A percentile compares a stretch with the other conserved stretches of the same genome.
Conservation (phyloP, 2,329 filamentous ascomycete species). For the Incumbomyces delicatus region DNA sequence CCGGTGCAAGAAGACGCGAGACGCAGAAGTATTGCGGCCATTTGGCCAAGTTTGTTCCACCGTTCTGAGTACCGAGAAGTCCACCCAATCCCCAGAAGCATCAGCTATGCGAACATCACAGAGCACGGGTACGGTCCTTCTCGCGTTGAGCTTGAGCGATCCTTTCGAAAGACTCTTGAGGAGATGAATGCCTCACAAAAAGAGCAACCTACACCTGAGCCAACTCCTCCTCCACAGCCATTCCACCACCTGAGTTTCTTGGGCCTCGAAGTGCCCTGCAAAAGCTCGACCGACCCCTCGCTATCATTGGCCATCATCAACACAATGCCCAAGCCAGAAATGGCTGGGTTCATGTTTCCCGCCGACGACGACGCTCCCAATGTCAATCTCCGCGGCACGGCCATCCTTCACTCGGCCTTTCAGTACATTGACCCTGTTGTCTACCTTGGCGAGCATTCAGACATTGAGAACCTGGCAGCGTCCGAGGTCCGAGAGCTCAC, state of each 20-base stretch:
- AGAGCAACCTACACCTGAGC: not conserved
- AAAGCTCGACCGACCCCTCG: not conserved
- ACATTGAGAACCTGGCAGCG: not conserved
- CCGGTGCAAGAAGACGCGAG: too few species aligned
- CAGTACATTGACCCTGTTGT: conserved; percentile 1
- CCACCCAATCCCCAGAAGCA: too few species aligned
- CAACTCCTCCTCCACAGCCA: not conserved
- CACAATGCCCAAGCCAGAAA: not conserved
- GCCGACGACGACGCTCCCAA: not conserved
- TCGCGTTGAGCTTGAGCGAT: too few species aligned
- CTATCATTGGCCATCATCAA: conserved; percentile 1
- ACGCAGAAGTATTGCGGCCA: too few species aligned
- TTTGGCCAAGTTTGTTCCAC: too few species aligned
- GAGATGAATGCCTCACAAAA: not conserved
- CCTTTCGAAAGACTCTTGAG: too few species aligned
- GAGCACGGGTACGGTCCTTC: too few species aligned
- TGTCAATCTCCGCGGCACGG: not conserved
- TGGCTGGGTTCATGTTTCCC: not conserved
- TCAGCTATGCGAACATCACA: too few species aligned
- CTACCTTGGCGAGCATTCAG: not conserved
- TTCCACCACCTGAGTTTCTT: conserved; percentile 2
- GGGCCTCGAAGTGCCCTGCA: not conserved
- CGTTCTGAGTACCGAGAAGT: too few species aligned
- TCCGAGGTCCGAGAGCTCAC: not conserved
- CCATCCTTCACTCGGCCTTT: not conserved